Conservation (phyloP, 2,329 filamentous ascomycete genomes). For the Ascochyta pisi region DNA sequence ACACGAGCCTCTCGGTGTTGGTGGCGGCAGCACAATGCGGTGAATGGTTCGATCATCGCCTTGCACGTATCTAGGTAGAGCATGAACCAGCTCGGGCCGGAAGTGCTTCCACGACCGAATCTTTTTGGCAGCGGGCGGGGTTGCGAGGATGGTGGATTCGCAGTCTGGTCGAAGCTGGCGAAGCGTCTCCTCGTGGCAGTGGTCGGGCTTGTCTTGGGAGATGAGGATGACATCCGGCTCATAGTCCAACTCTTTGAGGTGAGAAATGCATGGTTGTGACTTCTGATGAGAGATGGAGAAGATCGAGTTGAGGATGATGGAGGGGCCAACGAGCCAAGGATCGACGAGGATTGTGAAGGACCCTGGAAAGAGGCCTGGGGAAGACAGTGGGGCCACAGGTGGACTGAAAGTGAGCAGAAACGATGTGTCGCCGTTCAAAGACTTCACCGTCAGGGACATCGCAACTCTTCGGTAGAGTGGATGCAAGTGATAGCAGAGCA, state of each 20-base stretch:
- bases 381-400: slow-evolving; percentile 52
- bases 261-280: slow-evolving; percentile 62
- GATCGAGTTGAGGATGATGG: slow-evolving; percentile 65
- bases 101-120: slow-evolving; percentile 75
- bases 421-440: slow-evolving; percentile 69
- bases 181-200: slow-evolving; percentile 74
- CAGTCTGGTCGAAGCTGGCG: slow-evolving; percentile 65
- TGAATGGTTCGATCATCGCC: slow-evolving; percentile 51
- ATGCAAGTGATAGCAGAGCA: neutral
- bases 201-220: slow-evolving; percentile 70
- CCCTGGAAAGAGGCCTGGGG: slow-evolving; percentile 51
- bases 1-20: slow-evolving; percentile 58
- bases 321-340: slow-evolving; percentile 71
- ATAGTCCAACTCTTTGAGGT: slow-evolving; percentile 61
- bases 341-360: slow-evolving; percentile 72
- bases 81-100: slow-evolving; percentile 55
- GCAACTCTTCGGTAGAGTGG: slow-evolving; percentile 14
- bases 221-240: slow-evolving; percentile 64
- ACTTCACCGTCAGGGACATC: slow-evolving; percentile 70
- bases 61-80: slow-evolving; percentile 53
- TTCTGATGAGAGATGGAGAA: slow-evolving; percentile 68
- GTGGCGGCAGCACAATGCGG: slow-evolving; percentile 62
- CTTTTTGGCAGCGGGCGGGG: slow-evolving; percentile 67
- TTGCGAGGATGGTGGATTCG: slow-evolving; percentile 70
- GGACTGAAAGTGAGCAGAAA: slow-evolving; percentile 70